Base-by-base conservation (phyloP, 768 basidiomycete genomes). In the Psilocybe cubensis region DNA sequence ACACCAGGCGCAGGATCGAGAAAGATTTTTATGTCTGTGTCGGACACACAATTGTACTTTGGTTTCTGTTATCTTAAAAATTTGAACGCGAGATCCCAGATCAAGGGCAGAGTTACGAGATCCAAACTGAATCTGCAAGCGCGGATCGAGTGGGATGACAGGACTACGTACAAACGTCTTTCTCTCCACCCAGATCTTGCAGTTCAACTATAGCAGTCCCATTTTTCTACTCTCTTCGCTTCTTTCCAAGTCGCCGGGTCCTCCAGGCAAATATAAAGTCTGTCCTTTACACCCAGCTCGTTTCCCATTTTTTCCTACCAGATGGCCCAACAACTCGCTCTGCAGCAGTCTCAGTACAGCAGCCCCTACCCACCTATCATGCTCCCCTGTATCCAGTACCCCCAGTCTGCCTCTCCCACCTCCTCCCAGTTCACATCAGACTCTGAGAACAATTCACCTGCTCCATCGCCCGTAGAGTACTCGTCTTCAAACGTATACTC, bases 111-210 rank as follows among this genome's bases (percentile, higher is more conserved):
- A 29, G 14, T 31, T 9, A 6, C 51, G 25, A 60, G 55, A 60
- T 60, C 55, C 56, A n/a, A 24, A 25, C 23, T 57, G 41, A 51
- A 63, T 63, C 65, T 65, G 61, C 29, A 52, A 54, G 54, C 54
- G 62, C 64, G 64, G 64, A 68, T 66, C 65, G 60, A 54, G 46
- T 7, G 27, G 44, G 14, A n/a, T 63, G 62, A 63, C 64, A 63
- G 61, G 23, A 24, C 53, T 61, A 65, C 64, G 64, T 65, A 65
- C 61, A 51, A 42, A 52, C 20, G 5, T 29, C 41, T 35, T 48
- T 40, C 42, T 53, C 33, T 48, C 41, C 58, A 44, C 25, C 38
- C 58, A 63, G 54, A 57, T 53, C 50, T 58, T 49, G n/a, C n/a
- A n/a, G n/a, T 40, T 24, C 55, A 20, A 31, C 14, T 61, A 61